phyloP scores from a whole-genome alignment of 805 yeast genomes.

The Millerozyma miso region DNA sequence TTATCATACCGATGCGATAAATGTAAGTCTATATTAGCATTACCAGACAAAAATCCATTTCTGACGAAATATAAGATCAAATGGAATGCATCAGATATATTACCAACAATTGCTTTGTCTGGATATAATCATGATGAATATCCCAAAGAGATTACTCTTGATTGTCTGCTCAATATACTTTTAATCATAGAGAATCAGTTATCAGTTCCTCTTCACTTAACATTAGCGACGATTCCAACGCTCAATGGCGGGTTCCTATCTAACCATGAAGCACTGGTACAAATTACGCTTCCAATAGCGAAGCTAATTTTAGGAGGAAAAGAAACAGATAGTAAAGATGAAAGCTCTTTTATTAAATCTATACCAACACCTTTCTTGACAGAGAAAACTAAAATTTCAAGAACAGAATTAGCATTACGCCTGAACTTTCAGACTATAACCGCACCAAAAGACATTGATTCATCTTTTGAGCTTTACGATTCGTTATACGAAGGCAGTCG shows the following conservation, averaged over 20 bases:
- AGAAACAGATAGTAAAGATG: conserved; percentile 10
- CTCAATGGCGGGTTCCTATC: conserved; percentile 13
- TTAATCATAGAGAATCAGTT: conserved; percentile 32
- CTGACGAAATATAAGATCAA: conserved; percentile 24
- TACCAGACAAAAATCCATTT: conserved; percentile 23
- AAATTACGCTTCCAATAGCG: conserved; percentile 23
- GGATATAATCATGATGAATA: not conserved
- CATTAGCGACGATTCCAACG: conserved; percentile 19
- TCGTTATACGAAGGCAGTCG: conserved; percentile 19
- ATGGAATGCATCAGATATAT: conserved; percentile 30
- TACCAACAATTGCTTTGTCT: conserved; percentile 17
- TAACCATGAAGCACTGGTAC: conserved; percentile 4
- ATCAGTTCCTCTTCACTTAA: conserved; percentile 15
- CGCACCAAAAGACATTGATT: conserved; percentile 4
- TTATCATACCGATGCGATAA: conserved; percentile 21
- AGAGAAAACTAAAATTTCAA: conserved; percentile 21
- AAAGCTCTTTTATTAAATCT: conserved; percentile 22
- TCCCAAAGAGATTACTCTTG: not conserved
- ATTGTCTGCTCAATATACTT: conserved; percentile 8
- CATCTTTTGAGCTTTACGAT: conserved; percentile 12
- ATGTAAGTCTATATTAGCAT: conserved; percentile 23
- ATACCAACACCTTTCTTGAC: conserved; percentile 34
- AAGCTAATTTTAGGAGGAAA: conserved; percentile 12
- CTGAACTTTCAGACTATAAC: conserved; percentile 8
- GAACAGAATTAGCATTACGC: conserved; percentile 29